Conservation (phyloP, 1,284 basidiomycete species). For the Kwoniella shivajii region DNA sequence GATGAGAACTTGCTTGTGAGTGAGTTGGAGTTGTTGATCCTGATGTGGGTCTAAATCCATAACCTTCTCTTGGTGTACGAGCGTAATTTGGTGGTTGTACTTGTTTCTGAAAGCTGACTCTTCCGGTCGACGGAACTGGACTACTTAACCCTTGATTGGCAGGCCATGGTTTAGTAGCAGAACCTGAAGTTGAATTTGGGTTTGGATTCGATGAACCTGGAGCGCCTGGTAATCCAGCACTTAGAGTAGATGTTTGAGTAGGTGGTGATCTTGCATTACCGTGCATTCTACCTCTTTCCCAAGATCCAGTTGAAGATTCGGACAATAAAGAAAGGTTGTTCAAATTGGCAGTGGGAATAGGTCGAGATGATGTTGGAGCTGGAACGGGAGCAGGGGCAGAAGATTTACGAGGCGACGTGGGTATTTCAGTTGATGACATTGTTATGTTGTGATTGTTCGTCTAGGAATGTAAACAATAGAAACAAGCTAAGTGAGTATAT, state of each 20-base stretch:
- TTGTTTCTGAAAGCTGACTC: conserved; percentile 11
- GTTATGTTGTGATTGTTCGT: neutral
- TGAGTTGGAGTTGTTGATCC: conserved; percentile 62
- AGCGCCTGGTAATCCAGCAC: conserved; percentile 1
- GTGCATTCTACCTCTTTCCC: conserved; percentile 46
- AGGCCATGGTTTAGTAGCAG: conserved; percentile 14
- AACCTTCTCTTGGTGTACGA: conserved; percentile 63
- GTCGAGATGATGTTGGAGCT: conserved; percentile 7
- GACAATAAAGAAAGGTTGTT: conserved; percentile 42
- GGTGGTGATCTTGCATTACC: conserved; percentile 46
- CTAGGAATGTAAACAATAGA: neutral
- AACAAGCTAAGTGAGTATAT: neutral
- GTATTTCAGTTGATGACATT: neutral
- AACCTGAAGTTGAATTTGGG: neutral
- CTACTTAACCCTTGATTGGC: conserved; percentile 12
- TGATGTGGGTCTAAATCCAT: conserved; percentile 73
- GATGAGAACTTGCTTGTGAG: neutral
- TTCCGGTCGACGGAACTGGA: conserved; percentile 12
- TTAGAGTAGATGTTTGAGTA: conserved; percentile 26
- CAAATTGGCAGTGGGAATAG: conserved; percentile 34
- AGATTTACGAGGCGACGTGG: neutral
- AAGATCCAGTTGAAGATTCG: conserved; percentile 51
- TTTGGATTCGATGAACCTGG: neutral
- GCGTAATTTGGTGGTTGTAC: conserved; percentile 6
- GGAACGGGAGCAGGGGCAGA: neutral